Evolutionary conservation across 148 eudicot species (phyloP), one percentile per base, ranked within the genome.

Genomic region (Rhododendron williamsianum): DNA sequence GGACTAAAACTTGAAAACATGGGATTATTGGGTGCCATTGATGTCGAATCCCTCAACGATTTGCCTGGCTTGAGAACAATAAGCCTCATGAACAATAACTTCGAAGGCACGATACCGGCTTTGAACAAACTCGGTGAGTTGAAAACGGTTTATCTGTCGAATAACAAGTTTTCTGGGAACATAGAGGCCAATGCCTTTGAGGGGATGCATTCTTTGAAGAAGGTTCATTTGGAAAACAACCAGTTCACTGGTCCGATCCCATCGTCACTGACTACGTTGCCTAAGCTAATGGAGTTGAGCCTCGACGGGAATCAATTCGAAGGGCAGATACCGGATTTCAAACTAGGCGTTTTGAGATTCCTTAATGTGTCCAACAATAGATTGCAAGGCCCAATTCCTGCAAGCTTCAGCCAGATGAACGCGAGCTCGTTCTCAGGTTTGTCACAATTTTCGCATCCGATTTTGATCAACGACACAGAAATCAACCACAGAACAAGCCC

Each of bases 331-430:
- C 98, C 97, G 0, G 82, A 86, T 77, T 86, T 95, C 48, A 69
- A 78, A 33, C 86, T 30, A 1, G 76, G 76, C 10, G 27, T 76
- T 45, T 35, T 93, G 58, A 87, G 74, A 30, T 18, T 21, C n/a
- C 30, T 93, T 12, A 92, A 92, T 73, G 88, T 91, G 1, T 87
- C 98, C 3, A 86, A 92, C 72, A 95, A 95, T 82, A 48, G 88
- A 51, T 78, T 95, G 33, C 43, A 82, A 35, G 98, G 98, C 0
- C 91, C 71, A 63, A 91, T 95, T 63, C 98, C 98, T 9, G 4
- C 41, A 6, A 41, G 81, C 80, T 85, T 95, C 73, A 71, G 83
- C 18, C 74, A 88, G n/a, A 84, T 92, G 84, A 72, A 49, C 49
- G 78, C 90, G 6, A 35, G 81, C 54, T 84, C 87, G 1, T 95